Base-by-base conservation (phyloP, 371 early-diverging fungal species). In the Haplosporangium sp. region DNA sequence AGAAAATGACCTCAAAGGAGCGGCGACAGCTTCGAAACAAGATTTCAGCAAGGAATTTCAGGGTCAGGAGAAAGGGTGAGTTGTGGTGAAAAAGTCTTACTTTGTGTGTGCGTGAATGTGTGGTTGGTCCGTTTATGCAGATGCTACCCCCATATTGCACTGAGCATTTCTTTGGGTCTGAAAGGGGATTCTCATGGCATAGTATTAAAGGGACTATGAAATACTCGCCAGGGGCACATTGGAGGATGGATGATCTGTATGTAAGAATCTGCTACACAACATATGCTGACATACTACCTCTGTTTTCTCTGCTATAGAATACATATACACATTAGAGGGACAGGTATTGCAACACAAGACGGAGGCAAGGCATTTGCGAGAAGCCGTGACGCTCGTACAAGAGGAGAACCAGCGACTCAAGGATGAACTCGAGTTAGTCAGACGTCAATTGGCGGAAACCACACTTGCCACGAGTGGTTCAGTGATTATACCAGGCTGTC, bases 21-120 rank as follows among this genome's bases (percentile, higher is more conserved):
- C 89, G 95, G 21, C 85, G 96, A 29, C 95, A 95, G 80, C 82
- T 95, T 59, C 87, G 95, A 42, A 96, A 96, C 85, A 95, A 95
- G 69, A 92, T 95, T 41, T 94, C 94, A 4, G 96, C 96, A 5
- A 84, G 96, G 63, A 94, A 94, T 80, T 96, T 96, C 74, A 84
- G 96, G 52, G 91, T 91, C 54, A 84, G 95, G 52, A 87, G 95
- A 83, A 96, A 96, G 83, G 94, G 93, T 93, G 81, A 81, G 76
- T 59, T 4, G 8, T 21, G n/a, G 37, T 38, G 23, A 50, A 14
- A 29, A 29, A 29, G 29, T 29, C 29, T n/a, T n/a, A n/a, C n/a
- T 29, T 47, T 64, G n/a, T 13, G 29, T 29, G 4, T 29, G 29
- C 29, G 29, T 29, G 29, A 4, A 4, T 29, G 29, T 29, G 29